phyloP scores from a whole-genome alignment of 2,329 filamentous ascomycete species.

The Mycosphaerella sp. region DNA sequence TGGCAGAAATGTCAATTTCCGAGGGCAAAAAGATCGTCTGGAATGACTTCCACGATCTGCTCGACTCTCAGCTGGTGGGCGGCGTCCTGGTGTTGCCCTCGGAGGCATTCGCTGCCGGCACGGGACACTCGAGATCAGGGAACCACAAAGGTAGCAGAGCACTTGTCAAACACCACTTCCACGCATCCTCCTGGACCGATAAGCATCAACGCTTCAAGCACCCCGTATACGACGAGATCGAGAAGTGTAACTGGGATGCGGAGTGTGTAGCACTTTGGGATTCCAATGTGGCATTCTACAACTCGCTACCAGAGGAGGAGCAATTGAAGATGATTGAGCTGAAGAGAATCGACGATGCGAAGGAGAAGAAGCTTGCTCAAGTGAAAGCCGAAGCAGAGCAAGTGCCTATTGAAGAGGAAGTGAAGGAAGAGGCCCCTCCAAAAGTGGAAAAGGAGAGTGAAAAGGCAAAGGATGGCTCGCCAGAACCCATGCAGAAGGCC shows the following conservation, averaged over 20 bases:
- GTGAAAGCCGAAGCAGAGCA: not conserved
- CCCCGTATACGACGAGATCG: constrained; percentile 62
- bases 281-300: constrained; percentile 55
- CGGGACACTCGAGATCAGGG: constrained; percentile 65
- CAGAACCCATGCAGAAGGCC: no score
- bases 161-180: constrained; percentile 66
- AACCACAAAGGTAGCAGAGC: constrained; percentile 60
- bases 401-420: not conserved
- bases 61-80: constrained; percentile 58
- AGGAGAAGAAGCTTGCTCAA: not conserved
- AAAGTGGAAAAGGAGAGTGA: not conserved
- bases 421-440: not conserved
- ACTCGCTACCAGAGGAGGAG: constrained; percentile 53
- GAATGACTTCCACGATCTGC: constrained; percentile 59
- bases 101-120: constrained; percentile 65
- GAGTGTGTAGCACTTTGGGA: constrained; percentile 63
- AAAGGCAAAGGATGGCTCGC: not conserved
- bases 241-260: constrained; percentile 62
- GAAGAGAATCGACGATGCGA: constrained; percentile 6
- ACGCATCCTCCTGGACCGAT: constrained; percentile 65
- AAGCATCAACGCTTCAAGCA: constrained; percentile 60
- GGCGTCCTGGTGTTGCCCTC: constrained; percentile 62
- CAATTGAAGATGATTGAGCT: constrained; percentile 39
- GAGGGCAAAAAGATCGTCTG: constrained; percentile 48
- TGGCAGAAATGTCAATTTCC: constrained; percentile 55